Base-by-base conservation (phyloP, 345 rosid genomes). In the Salix viminalis region DNA sequence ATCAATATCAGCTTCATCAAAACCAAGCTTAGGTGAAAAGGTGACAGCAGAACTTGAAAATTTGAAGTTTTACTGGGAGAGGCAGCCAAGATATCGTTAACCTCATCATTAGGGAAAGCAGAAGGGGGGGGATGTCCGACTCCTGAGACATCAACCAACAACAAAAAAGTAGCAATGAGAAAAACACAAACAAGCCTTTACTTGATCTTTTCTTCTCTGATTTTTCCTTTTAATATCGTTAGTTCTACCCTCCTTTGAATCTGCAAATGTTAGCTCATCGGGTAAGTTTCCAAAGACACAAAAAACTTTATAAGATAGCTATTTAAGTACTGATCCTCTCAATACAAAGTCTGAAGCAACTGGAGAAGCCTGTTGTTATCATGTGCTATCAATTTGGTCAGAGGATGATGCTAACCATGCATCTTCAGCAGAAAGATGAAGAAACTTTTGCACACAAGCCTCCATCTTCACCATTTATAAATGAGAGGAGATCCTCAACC, bases 401-500 rank as follows among this genome's bases (percentile, higher is more conserved):
- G 34, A 70, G 18, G 64, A 50, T 18, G 36, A 30, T 28, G 41
- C 73, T 48, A 42, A 0, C 61, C 11, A 37, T 24, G 26, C 26
- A 24, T 72, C 67, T 56, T 72, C 66, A 19, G 3, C 21, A 23
- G 65, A 46, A 48, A 26, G 42, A 60, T 58, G 67, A 56, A 48
- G 44, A 70, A 67, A 74, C 84, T 30, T 41, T 65, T 74, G 28
- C 37, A 68, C 41, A 10, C 62, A 72, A 86, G 90, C 97, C 96
- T 87, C 83, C 85, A 83, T 84, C 84, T 82, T 75, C 89, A 66
- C 97, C 89, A 69, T 94, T 92, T 75, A 94, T 94, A 84, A 88
- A 94, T 19, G 96, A 85, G 72, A 92, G 80, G 74, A 94, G 92
- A 75, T 94, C 97, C 79, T 94, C 98, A 75, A 91, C 96, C 34